Evolutionary conservation across 1,284 basidiomycete species (phyloP).

Genomic region (Ustilago tritici): DNA sequence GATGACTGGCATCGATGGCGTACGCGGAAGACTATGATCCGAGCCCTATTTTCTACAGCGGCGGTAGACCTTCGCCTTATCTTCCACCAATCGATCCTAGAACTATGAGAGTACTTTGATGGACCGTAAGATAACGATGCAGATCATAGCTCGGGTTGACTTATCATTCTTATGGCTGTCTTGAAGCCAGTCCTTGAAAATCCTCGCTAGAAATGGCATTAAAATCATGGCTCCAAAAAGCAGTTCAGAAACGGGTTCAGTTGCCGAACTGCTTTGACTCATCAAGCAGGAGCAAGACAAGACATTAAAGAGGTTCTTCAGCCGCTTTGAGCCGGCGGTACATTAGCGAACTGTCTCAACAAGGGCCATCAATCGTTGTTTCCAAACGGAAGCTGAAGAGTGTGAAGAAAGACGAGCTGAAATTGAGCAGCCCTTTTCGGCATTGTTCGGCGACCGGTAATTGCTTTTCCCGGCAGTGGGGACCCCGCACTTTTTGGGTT

Average conservation of each 20-base stretch:
- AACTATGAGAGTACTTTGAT: no score
- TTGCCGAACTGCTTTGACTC: background rate
- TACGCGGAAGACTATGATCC: slow-evolving; percentile 1
- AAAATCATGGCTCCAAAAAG: background rate
- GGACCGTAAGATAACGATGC: no score
- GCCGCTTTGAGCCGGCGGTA: background rate
- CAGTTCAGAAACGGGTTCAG: background rate
- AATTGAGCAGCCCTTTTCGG: slow-evolving; percentile 13
- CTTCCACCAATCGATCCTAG: no score
- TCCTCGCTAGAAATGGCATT: background rate
- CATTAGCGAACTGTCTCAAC: background rate
- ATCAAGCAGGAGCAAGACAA: background rate
- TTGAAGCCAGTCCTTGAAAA: no score
- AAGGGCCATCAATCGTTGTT: background rate
- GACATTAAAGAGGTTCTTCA: background rate
- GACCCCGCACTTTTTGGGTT: slow-evolving; percentile 8
- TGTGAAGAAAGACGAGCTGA: background rate
- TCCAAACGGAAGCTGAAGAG: background rate
- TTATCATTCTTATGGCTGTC: no score
- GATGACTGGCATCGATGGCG: background rate
- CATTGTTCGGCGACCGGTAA: slow-evolving; percentile 29
- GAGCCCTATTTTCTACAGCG: background rate
- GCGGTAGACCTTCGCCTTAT: no score
- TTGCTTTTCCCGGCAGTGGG: background rate
- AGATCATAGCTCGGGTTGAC: no score